Evolutionary conservation across 106 monocot genomes (phyloP).

Genomic region (Amphibolis antarctica): DNA sequence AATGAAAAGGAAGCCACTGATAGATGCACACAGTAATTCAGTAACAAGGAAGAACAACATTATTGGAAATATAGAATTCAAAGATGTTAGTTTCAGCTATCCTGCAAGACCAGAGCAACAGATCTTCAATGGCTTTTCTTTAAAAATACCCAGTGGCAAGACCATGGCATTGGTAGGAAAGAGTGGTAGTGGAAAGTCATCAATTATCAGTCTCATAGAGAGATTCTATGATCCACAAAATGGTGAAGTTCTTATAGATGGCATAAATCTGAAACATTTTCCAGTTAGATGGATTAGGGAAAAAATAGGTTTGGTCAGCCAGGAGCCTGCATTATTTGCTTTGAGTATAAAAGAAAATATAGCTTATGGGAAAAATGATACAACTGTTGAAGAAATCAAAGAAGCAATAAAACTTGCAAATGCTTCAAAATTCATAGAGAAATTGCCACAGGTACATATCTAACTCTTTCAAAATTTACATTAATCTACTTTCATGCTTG

Average conservation of each 20-base stretch:
- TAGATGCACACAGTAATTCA: slow-evolving; percentile 31
- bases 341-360: slow-evolving; percentile 52
- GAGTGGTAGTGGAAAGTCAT: slow-evolving; percentile 34
- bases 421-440: slow-evolving; percentile 56
- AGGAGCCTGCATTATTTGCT: slow-evolving; percentile 52
- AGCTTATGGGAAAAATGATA: slow-evolving; percentile 46
- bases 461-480: not conserved
- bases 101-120: slow-evolving; percentile 35
- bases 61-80: slow-evolving; percentile 38
- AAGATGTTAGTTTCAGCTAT: slow-evolving; percentile 44
- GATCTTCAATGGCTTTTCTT: slow-evolving; percentile 33
- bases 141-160: slow-evolving; percentile 21
- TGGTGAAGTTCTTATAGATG: slow-evolving; percentile 19
- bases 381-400: slow-evolving; percentile 43
- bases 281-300: slow-evolving; percentile 47
- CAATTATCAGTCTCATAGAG: slow-evolving; percentile 25
- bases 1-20: slow-evolving; percentile 47
- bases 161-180: slow-evolving; percentile 24
- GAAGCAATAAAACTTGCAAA: slow-evolving; percentile 50
- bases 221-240: slow-evolving; percentile 33
- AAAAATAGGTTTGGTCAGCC: slow-evolving; percentile 56
- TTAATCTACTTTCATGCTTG: not conserved
- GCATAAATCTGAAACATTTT: slow-evolving; percentile 21
- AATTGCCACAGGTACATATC: slow-evolving; percentile 37
- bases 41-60: slow-evolving; percentile 23